Conservation (phyloP, 768 basidiomycete species). For the Tulasnella sp. region DNA sequence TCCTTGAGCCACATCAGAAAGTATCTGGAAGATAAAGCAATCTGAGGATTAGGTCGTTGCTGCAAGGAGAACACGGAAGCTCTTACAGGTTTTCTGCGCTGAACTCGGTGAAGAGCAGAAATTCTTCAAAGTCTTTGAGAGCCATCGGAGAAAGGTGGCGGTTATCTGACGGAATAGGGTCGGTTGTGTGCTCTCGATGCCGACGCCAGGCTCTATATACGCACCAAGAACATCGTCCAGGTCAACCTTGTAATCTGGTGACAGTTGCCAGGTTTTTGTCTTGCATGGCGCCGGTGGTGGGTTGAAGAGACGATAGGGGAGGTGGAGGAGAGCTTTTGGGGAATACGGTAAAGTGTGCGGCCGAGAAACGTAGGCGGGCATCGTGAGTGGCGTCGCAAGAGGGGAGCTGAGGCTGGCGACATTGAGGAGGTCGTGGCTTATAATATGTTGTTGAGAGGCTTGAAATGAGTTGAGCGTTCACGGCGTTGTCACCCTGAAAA, state of each 20-base stretch:
- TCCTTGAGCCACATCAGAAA: conserved; percentile 24
- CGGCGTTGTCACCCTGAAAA: background rate
- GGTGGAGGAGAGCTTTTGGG: background rate
- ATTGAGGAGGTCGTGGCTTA: background rate
- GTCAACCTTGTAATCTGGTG: conserved; percentile 21
- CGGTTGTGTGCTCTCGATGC: too few relatives aligned
- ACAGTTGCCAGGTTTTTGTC: background rate
- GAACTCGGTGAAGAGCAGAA: conserved; percentile 23
- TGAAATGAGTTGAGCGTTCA: background rate
- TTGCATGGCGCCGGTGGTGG: conserved; percentile 25
- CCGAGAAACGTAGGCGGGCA: conserved; percentile 4
- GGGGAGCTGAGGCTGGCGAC: background rate
- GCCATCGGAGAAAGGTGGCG: conserved; percentile 25
- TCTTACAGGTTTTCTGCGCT: conserved; percentile 24
- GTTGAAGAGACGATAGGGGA: conserved; percentile 21
- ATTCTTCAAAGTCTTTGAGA: conserved; percentile 29
- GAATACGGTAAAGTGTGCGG: background rate
- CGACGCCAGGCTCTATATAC: background rate
- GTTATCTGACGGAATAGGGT: background rate
- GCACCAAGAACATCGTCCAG: conserved; percentile 25
- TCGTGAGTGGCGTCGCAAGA: background rate
- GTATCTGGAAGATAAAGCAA: background rate
- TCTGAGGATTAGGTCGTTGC: background rate
- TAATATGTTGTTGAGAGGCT: background rate
- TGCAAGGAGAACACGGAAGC: background rate